Evolutionary conservation across 164 flowering plant genomes (phyloP).

Genomic region (Nymphaea thermarum): DNA sequence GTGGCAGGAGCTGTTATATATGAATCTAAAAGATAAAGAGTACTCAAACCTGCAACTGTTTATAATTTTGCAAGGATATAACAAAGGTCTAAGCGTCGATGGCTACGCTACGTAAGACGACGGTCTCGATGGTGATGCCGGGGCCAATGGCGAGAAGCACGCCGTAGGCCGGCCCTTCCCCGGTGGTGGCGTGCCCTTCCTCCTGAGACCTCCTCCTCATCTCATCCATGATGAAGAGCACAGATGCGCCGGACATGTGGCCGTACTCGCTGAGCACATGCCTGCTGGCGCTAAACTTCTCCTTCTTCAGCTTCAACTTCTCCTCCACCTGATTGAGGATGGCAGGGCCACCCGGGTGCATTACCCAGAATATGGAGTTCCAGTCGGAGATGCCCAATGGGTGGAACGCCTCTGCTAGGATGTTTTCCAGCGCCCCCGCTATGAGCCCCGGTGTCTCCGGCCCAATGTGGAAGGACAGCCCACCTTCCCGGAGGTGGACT

Average conservation of each 20-base stretch:
- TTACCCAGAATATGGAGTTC: constrained; percentile 6
- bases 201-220: not conserved
- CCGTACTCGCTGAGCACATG: constrained; percentile 7
- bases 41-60: too few relatives aligned
- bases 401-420: not conserved
- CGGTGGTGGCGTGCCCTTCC: not conserved
- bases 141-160: not conserved
- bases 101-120: not conserved
- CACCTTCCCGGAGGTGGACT: not conserved
- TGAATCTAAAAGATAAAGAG: too few relatives aligned
- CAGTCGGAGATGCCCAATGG: constrained; percentile 1
- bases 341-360: constrained; percentile 14
- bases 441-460: not conserved
- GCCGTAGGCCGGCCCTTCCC: constrained; percentile 3
- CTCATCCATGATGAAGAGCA: constrained; percentile 6
- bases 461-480: not conserved
- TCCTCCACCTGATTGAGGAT: constrained; percentile 3
- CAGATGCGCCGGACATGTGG: constrained; percentile 13
- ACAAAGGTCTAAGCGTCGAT: not conserved
- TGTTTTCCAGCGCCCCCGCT: not conserved
- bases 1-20: too few relatives aligned
- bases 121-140: not conserved
- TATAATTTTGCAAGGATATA: too few relatives aligned
- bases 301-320: not conserved
- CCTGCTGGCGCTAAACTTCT: constrained; percentile 1